Evolutionary conservation across 495 filamentous ascomycete species (phyloP), one percentile per base, ranked within the genome.

Genomic region (Hypoxylon crocopeplum): DNA sequence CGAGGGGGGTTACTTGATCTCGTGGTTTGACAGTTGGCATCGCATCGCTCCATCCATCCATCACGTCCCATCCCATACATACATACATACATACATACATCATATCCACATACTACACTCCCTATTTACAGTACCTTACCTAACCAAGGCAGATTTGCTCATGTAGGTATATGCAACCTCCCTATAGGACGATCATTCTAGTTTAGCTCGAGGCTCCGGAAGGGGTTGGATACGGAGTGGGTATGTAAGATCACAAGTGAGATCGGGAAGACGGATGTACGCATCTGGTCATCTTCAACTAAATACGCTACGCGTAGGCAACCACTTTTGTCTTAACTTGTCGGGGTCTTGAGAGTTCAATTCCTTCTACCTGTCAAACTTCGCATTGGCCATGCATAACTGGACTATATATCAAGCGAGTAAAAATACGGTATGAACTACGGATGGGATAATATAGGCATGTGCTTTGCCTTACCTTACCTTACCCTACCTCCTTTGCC

Each of bases 181-280:
- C 24, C 36, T 19, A 51, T 51, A 50, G 47, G 48, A 8, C 48
- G 20, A 36, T 27, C 24, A 27, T 27, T 3, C 8, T 8, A 27
- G 3, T 8, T 4, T 27, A 8, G 24, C 24, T 8, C 24, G 8
- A 27, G 24, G 8, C 3, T 8, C 4, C 8, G 4, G 16, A 2
- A 52, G 19, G 25, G n/a, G 20, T 36, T 36, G 37, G 46, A 7
- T 48, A 44, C 50, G 45, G 54, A 15, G n/a, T 42, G 10, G 29
- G 37, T 45, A 59, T 59, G 46, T 56, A 33, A 62, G 59, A 63
- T 63, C 59, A 53, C 47, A 52, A 52, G 59, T 63, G 47, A 63
- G 59, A 63, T 63, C 53, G 59, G n/a, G 59, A 63, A 63, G 24
- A 62, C 59, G 59, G 59, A 56, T 63, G 52, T 52, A 52, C 47